Evolutionary conservation across 2,329 filamentous ascomycete species (phyloP), one percentile per base, ranked within the genome.

Genomic region (Aspergillus sp.): DNA sequence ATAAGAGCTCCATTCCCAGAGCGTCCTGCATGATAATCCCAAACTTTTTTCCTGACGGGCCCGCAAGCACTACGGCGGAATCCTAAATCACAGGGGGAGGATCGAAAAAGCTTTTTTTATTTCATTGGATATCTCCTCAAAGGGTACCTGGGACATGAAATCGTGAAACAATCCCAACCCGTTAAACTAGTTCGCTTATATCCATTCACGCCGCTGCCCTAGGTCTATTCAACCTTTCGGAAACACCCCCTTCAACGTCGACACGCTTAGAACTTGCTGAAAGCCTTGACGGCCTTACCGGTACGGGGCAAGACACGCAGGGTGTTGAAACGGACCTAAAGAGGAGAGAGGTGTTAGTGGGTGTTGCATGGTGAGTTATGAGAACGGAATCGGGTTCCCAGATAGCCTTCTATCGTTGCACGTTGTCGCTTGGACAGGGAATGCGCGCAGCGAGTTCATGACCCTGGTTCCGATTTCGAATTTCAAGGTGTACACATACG

Each of bases 231-330:
- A 67, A 66, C 66, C 68, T 63, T 62, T 67, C 66, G 65, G 67
- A 67, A 73, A 67, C 68, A 71, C 68, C 69, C 67, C 61, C 61
- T 63, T 64, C 69, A 60, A 67, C 65, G 60, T 63, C 67, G 65
- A 69, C 62, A 63, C 71, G 68, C 74, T 89, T 96, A 99, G 87
- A 99, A 99, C 88, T 99, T 99, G 86, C 82, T 86, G 89, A 99
- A 99, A 81, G 88, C 83, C 92, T 99, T 99, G 82, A 97, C 92
- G 75, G 87, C 84, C 90, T 97, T 97, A 84, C 93, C 92, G 76
- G 92, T 96, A 85, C 93, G 89, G 83, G 94, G 94, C 77, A 98
- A 90, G 76, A 99, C 95, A 78, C 95, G 93, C 80, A 99, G 91
- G 80, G 97, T 93, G 86, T 99, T 99, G 91, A 99, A 99, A 80